Percentiles rank a stretch among this genome's conserved stretches.
Evolutionary conservation across 1,139 yeast genomes (phyloP).

Genomic region (Candida sanyaensis): DNA sequence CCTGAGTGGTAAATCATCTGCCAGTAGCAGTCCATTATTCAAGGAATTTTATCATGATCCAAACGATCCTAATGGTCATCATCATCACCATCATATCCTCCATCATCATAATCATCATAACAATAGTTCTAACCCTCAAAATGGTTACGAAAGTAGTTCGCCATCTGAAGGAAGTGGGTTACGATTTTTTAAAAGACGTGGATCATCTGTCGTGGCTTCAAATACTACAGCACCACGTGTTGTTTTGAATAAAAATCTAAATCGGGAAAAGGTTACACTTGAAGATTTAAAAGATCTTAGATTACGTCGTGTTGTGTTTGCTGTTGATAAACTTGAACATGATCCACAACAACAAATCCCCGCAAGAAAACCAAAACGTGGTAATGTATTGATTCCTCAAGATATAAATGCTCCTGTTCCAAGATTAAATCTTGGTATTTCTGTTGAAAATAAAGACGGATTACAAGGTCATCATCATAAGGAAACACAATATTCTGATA

Average conservation of each 20-base stretch:
- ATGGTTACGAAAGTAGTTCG: not conserved
- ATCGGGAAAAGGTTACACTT: slow-evolving; percentile 35
- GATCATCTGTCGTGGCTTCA: slow-evolving; percentile 11
- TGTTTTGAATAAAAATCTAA: slow-evolving; percentile 49
- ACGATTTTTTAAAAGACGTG: slow-evolving; percentile 15
- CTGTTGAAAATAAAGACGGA: slow-evolving; percentile 20
- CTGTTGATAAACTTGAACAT: slow-evolving; percentile 61
- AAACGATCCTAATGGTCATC: slow-evolving; percentile 1
- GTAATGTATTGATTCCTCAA: slow-evolving; percentile 77
- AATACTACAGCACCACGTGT: slow-evolving; percentile 24
- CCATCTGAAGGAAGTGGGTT: slow-evolving; percentile 6
- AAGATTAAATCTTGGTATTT: slow-evolving; percentile 64
- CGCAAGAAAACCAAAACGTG: slow-evolving; percentile 77
- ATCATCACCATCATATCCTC: not conserved
- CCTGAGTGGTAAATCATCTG: slow-evolving; percentile 6
- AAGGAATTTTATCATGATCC: slow-evolving; percentile 15
- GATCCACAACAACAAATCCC: slow-evolving; percentile 98
- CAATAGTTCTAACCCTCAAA: no score
- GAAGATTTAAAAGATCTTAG: slow-evolving; percentile 36
- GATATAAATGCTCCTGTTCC: slow-evolving; percentile 66
- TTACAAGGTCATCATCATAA: slow-evolving; percentile 6
- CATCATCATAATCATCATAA: no score
- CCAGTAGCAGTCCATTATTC: slow-evolving; percentile 10
- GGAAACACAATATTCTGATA: slow-evolving; percentile 37
- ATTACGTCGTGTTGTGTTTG: slow-evolving; percentile 74